Evolutionary conservation across 352 stramenopile genomes (phyloP).

Genomic region (Detonula confervacea): DNA sequence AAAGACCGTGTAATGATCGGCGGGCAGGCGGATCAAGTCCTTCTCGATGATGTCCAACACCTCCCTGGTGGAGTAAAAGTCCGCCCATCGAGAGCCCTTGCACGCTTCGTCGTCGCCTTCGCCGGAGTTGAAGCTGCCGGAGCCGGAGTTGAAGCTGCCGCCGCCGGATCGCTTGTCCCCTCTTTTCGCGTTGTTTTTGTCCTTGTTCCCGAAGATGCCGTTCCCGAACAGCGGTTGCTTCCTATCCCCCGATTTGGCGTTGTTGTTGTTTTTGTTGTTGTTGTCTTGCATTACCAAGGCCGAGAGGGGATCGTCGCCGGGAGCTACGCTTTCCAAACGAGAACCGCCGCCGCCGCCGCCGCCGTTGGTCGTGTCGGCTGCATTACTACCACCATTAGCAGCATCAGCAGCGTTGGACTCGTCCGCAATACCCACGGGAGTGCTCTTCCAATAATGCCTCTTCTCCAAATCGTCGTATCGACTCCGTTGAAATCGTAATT

Average conservation of each 20-base stretch:
- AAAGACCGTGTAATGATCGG: slow-evolving; percentile 53
- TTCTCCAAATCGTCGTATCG: slow-evolving; percentile 49
- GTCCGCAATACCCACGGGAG: slow-evolving; percentile 30
- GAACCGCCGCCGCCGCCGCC: too few relatives aligned
- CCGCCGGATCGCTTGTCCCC: not conserved
- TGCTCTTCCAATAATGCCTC: slow-evolving; percentile 48
- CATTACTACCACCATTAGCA: not conserved
- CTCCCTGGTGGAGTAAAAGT: slow-evolving; percentile 54
- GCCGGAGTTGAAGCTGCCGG: too few relatives aligned
- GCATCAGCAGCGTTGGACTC: not conserved
- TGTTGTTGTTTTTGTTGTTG: not conserved
- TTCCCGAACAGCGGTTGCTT: slow-evolving; percentile 14
- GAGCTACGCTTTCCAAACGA: slow-evolving; percentile 21
- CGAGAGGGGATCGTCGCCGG: slow-evolving; percentile 51
- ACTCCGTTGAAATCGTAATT: slow-evolving; percentile 42
- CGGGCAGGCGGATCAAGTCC: slow-evolving; percentile 78
- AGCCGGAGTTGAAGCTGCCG: not conserved
- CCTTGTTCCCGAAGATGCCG: too few relatives aligned
- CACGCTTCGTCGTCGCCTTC: slow-evolving; percentile 5
- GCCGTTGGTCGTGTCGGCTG: not conserved
- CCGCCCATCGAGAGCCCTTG: slow-evolving; percentile 39
- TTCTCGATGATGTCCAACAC: slow-evolving; percentile 80
- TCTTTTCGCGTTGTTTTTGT: too few relatives aligned
- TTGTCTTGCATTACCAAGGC: slow-evolving; percentile 28
- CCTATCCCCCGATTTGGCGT: not conserved